Evolutionary conservation across 805 yeast species (phyloP).

Genomic region (Nakazawaea peltata): DNA sequence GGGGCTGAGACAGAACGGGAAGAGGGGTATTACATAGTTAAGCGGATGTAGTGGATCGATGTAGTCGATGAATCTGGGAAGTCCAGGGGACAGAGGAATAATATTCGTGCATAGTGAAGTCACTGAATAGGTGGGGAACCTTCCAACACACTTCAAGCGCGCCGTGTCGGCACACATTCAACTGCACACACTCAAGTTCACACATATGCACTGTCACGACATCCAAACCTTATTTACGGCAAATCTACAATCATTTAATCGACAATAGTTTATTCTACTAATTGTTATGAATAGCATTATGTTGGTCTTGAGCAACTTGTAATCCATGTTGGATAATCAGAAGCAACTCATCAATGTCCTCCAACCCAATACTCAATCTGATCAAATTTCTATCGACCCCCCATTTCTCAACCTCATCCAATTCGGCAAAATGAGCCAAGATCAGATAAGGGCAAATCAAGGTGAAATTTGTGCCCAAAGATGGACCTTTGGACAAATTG

Average conservation of each 20-base stretch:
- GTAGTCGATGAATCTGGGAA: too few relatives aligned
- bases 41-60: too few relatives aligned
- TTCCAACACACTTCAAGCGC: too few relatives aligned
- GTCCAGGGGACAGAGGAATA: too few relatives aligned
- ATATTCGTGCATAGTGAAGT: too few relatives aligned
- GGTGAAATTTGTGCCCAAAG: conserved; percentile 84
- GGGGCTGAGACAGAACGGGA: too few relatives aligned
- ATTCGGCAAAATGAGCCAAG: conserved; percentile 75
- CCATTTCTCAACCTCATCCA: conserved; percentile 73
- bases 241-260: not conserved
- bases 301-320: conserved; percentile 31
- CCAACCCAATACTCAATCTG: conserved; percentile 81
- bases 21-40: too few relatives aligned
- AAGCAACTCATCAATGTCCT: conserved; percentile 53
- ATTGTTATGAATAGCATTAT: conserved; percentile 12
- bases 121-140: too few relatives aligned
- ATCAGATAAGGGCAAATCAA: conserved; percentile 86
- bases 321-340: conserved; percentile 44
- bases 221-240: not conserved
- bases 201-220: too few relatives aligned
- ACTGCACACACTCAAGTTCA: too few relatives aligned
- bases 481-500: conserved; percentile 77
- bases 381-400: conserved; percentile 76
- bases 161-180: too few relatives aligned
- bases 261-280: not conserved